These are phyloP conservation scores for Metarhizium album DNA, from an alignment of 2,329 filamentous ascomycete genomes.

Conservation along the genomic window DNA sequence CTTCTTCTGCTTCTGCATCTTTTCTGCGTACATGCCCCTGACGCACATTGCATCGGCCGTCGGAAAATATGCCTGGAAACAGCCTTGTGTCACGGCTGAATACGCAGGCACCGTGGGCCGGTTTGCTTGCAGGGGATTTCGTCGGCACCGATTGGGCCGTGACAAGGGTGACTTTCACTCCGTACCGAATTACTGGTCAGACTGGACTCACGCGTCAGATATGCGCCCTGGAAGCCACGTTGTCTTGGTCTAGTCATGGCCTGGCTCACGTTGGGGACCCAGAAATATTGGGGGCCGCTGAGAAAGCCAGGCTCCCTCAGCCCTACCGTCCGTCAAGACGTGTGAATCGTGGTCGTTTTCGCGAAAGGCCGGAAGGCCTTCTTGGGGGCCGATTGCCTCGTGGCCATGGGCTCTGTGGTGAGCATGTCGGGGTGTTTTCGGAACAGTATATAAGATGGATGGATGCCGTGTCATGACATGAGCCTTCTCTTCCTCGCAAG, in stretches of 20 bases:
- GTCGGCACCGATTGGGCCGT: background rate
- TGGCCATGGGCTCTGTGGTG: background rate
- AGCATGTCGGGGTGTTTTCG: background rate
- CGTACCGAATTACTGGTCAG: background rate
- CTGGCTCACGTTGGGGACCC: background rate
- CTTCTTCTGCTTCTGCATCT: no score
- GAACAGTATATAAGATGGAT: background rate
- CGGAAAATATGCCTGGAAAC: background rate
- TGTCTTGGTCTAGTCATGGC: background rate
- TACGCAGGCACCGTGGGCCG: background rate
- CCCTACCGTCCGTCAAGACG: background rate
- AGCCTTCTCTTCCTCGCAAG: background rate
- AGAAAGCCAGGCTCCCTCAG: background rate
- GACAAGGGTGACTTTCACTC: background rate
- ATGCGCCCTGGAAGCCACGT: background rate
- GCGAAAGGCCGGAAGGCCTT: background rate
- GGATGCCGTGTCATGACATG: background rate
- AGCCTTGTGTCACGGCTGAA: background rate
- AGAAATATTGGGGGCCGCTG: background rate
- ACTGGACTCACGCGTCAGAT: background rate
- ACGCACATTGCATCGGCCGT: background rate
- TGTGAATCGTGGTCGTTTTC: background rate
- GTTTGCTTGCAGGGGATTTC: background rate
- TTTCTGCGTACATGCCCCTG: no score
- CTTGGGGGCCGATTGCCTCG: background rate